Conservation (phyloP, 78 protist species). For the Dictyostelium brefeldianum region DNA sequence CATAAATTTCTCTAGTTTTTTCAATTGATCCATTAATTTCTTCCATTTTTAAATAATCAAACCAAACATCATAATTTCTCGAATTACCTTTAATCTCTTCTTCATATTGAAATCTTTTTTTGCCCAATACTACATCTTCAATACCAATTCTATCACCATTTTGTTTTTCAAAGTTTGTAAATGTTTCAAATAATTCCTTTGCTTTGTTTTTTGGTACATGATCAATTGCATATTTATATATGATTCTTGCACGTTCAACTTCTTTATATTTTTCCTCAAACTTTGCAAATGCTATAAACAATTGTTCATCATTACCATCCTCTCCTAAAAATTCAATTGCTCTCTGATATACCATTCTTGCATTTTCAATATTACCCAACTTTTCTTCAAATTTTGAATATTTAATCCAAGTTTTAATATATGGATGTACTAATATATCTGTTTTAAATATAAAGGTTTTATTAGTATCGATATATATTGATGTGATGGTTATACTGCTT, state of each 20-base stretch:
- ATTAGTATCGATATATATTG: no score
- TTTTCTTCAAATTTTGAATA: slow-evolving; percentile 95
- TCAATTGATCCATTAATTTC: slow-evolving; percentile 89
- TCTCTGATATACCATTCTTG: slow-evolving; percentile 50
- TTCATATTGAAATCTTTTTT: slow-evolving; percentile 95
- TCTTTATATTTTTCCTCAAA: slow-evolving; percentile 90
- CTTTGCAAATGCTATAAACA: slow-evolving; percentile 95
- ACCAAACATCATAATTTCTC: slow-evolving; percentile 97
- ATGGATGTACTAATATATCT: slow-evolving; percentile 75
- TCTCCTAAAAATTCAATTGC: slow-evolving; percentile 87
- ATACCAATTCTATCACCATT: slow-evolving; percentile 92
- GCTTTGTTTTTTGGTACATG: slow-evolving; percentile 89
- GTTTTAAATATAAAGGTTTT: background rate
- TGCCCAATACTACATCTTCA: slow-evolving; percentile 92
- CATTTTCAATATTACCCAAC: slow-evolving; percentile 55
- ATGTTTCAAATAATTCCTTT: slow-evolving; percentile 83
- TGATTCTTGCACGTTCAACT: slow-evolving; percentile 94
- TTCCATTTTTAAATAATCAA: slow-evolving; percentile 97
- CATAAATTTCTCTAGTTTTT: slow-evolving; percentile 94
- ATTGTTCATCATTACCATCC: slow-evolving; percentile 72
- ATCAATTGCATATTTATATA: slow-evolving; percentile 96
- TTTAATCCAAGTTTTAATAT: slow-evolving; percentile 89
- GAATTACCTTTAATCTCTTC: slow-evolving; percentile 85
- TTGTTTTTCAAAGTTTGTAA: slow-evolving; percentile 93
- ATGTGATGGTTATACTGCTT: no score